Evolutionary conservation across 495 filamentous ascomycete genomes (phyloP), one percentile per base, ranked within the genome.

Genomic region (Podospora fimiseda): DNA sequence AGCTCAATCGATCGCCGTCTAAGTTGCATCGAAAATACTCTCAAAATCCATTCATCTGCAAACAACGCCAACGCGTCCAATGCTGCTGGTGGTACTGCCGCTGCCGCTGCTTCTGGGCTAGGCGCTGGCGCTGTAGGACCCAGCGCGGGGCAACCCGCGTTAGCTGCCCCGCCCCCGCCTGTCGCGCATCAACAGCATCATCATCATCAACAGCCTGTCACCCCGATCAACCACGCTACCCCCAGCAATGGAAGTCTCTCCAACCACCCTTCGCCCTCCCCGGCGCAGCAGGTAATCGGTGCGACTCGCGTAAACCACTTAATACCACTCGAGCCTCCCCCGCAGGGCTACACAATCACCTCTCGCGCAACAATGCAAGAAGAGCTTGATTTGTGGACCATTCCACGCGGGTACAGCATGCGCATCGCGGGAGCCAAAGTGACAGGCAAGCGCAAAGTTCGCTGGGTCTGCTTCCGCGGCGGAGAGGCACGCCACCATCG

Each of bases 341-440:
- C 66, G 2, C 49, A 61, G 37, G 65, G 65, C 53, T 64, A 52
- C 53, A 57, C 57, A 47, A 60, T 69, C 55, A 53, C 60, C 7
- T 69, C 64, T 20, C 62, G 66, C 15, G 58, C 53, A 19, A 52
- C 49, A 21, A 69, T 69, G 66, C 66, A 69, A 43, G 66, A 67
- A 9, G 64, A 67, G 52, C 66, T 69, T 3, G 66, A 69, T 57
- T 40, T 43, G 30, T 69, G 59, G 59, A 69, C 66, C 19, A 55
- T 69, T 15, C 66, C 66, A 13, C 62, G 66, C 14, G 66, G 66
- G 41, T 69, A 69, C 58, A 67, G 64, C 62, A 69, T 69, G 66
- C 66, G 66, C 53, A 69, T 69, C 52, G 65, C 65, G 49, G 66
- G 66, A 39, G 65, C 66, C 36, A 67, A 67, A 44, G 63, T 67